A percentile compares a stretch with the other conserved stretches of the same genome.
Conservation (phyloP, 2,329 filamentous ascomycete genomes). For the Onygenales sp. region DNA sequence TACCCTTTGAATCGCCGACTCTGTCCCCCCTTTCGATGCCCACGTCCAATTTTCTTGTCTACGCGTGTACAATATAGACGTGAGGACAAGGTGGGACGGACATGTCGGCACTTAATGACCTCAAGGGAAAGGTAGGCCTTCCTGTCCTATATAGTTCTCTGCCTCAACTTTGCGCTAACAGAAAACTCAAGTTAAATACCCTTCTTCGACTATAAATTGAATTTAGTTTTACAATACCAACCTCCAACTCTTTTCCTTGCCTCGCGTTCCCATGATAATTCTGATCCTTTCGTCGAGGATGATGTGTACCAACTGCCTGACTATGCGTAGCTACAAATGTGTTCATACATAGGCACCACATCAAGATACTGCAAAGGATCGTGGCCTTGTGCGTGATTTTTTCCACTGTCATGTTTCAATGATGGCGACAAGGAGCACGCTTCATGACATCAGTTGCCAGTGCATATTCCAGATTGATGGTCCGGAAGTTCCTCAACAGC, state of each 20-base stretch:
- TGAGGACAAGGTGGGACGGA: background rate
- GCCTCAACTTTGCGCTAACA: background rate
- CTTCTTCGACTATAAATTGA: background rate
- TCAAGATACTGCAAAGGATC: too few relatives aligned
- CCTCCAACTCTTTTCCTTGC: background rate
- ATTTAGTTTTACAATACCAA: background rate
- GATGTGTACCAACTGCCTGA: too few relatives aligned
- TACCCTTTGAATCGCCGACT: constrained; percentile 1
- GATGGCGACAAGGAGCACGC: background rate
- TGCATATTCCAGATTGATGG: background rate
- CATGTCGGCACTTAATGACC: constrained; percentile 9
- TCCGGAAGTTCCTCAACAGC: background rate
- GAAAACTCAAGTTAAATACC: background rate
- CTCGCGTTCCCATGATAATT: too few relatives aligned
- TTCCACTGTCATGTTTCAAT: background rate
- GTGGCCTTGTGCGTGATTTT: too few relatives aligned
- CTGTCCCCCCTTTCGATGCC: background rate
- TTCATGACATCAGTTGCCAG: background rate
- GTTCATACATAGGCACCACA: too few relatives aligned
- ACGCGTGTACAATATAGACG: background rate
- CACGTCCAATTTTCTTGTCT: background rate
- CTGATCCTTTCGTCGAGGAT: background rate
- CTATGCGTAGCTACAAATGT: background rate
- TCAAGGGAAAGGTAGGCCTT: constrained; percentile 6
- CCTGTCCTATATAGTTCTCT: background rate